A percentile compares a stretch with the other conserved stretches of the same genome.
phyloP scores from a whole-genome alignment of 306 rosid genomes.

The Rosa multiflora region DNA sequence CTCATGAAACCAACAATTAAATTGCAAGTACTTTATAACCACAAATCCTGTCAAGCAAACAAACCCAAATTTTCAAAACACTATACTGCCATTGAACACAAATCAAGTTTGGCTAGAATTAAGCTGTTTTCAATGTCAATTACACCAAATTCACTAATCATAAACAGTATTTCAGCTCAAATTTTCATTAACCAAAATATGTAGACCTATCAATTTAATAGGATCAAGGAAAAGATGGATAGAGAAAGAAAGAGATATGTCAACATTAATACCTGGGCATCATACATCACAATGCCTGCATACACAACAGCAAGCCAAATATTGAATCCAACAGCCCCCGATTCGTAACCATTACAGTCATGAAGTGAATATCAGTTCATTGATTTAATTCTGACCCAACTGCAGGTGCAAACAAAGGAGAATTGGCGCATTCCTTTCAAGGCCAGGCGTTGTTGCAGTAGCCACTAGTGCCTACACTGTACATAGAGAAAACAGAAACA shows the following conservation, averaged over 20 bases:
- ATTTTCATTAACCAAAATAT: not conserved
- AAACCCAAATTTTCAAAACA: not conserved
- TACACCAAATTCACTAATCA: not conserved
- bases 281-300: slow-evolving; percentile 78
- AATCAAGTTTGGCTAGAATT: not conserved
- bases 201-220: not conserved
- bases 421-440: slow-evolving; percentile 54
- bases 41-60: not conserved
- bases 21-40: not conserved
- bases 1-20: not conserved
- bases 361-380: not conserved
- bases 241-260: not conserved
- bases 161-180: not conserved
- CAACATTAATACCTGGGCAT: slow-evolving; percentile 71
- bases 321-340: slow-evolving; percentile 88
- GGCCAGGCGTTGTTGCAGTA: slow-evolving; percentile 74
- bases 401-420: not conserved
- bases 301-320: slow-evolving; percentile 49
- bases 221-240: not conserved
- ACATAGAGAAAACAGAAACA: slow-evolving; percentile 30
- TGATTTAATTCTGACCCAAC: not conserved
- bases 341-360: slow-evolving; percentile 14
- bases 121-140: not conserved
- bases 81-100: not conserved
- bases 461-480: slow-evolving; percentile 72